Base-by-base conservation (phyloP, 164 flowering plant genomes). In the Nymphaea colorata region DNA sequence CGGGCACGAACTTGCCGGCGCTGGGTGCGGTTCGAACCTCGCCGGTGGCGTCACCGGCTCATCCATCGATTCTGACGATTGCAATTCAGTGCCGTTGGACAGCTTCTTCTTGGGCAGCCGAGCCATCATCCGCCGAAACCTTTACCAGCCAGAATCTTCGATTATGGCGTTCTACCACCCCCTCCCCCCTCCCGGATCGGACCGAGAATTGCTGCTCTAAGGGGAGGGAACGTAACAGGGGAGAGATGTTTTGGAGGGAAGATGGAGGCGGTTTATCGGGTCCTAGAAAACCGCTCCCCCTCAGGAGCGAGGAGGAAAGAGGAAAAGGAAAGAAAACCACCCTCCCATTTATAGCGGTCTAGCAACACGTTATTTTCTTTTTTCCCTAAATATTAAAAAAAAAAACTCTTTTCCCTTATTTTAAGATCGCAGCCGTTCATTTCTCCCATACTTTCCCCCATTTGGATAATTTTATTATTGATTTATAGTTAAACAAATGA, bases 1-100 rank as follows among this genome's bases (percentile, higher is more conserved):
- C n/a, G 62, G 67, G 63, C 67, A 66, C 55, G 41, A 43, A 2
- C 43, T 44, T 57, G 36, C 70, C 53, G 55, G 70, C 43, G 65
- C 18, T 6, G 70, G 70, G 61, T 68, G 70, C 59, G 65, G 70
- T 18, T 63, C 66, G 44, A 10, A 63, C 3, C 36, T 45, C 43
- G 59, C 18, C 15, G n/a, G 42, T 2, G 3, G 61, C 65, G 5
- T 7, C 18, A 18, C 64, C 65, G 43, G 41, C 64, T 44, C 70
- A 60, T 55, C 69, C 16, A 43, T 47, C 12, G 61, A 25, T 16
- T 2, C 42, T 16, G 61, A 36, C 41, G 17, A 18, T 14, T 47
- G 55, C 55, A 12, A 47, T 12, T 47, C 55, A 7, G 11, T 47
- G 55, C 55, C 55, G 55, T 47, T 47, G 55, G 55, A 7, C 3